phyloP scores from a whole-genome alignment of 805 yeast genomes.

The Lachancea thermotolerans region DNA sequence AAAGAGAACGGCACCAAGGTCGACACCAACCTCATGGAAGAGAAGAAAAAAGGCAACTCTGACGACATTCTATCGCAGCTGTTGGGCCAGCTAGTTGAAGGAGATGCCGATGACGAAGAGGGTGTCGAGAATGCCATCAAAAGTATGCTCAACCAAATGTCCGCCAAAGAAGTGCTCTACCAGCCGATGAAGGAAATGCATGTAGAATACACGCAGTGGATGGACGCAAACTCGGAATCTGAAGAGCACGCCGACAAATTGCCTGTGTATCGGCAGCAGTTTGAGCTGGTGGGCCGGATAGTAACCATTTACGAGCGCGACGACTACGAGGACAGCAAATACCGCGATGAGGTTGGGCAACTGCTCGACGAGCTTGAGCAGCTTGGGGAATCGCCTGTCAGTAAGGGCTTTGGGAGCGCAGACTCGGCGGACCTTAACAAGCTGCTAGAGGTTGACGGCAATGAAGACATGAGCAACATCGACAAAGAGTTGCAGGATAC shows the following conservation, averaged over 20 bases:
- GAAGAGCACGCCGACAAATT: conserved; percentile 41
- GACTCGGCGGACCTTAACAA: conserved; percentile 18
- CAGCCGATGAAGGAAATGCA: conserved; percentile 83
- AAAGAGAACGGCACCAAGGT: conserved; percentile 69
- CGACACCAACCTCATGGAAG: conserved; percentile 47
- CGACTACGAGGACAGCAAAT: conserved; percentile 36
- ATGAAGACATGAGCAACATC: conserved; percentile 17
- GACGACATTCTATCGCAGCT: conserved; percentile 56
- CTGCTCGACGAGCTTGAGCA: conserved; percentile 27
- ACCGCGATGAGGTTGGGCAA: conserved; percentile 20
- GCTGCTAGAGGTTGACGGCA: conserved; percentile 23
- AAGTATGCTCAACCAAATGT: conserved; percentile 73
- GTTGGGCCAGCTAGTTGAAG: conserved; percentile 51
- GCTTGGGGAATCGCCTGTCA: conserved; percentile 30
- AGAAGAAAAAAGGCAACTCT: conserved; percentile 40
- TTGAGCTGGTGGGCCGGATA: conserved; percentile 51
- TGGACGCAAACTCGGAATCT: conserved; percentile 44
- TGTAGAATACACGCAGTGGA: conserved; percentile 65
- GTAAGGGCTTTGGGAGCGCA: conserved; percentile 17
- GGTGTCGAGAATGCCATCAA: conserved; percentile 56
- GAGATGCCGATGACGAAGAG: conserved; percentile 20
- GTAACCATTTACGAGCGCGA: conserved; percentile 60
- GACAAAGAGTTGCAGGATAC: conserved; percentile 27
- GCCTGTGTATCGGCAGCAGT: conserved; percentile 54
- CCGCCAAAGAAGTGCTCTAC: conserved; percentile 78